These are phyloP conservation scores for Phytophthora pistaciae DNA, from an alignment of 352 stramenopile genomes.

Conservation along the genomic window DNA sequence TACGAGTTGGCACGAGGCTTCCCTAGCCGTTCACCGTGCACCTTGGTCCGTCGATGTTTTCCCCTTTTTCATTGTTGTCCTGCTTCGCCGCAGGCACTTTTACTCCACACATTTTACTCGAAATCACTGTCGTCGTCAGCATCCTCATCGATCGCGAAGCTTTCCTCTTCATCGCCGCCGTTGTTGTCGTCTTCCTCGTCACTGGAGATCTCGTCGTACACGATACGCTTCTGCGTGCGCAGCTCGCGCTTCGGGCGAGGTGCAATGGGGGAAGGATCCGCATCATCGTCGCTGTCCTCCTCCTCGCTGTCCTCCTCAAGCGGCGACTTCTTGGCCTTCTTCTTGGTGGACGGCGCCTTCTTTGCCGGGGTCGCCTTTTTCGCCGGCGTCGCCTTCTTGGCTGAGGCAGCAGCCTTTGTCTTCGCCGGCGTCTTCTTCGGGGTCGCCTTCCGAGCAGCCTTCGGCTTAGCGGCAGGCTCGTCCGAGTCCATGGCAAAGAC, in stretches of 20 bases:
- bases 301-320: constrained; percentile 39
- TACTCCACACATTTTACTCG: constrained; percentile 33
- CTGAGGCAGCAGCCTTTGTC: constrained; percentile 30
- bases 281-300: constrained; percentile 33
- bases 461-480: constrained; percentile 45
- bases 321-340: constrained; percentile 33
- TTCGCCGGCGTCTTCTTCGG: constrained; percentile 24
- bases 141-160: constrained; percentile 59
- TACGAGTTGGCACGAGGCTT: constrained; percentile 9
- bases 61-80: constrained; percentile 11
- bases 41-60: constrained; percentile 10
- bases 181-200: constrained; percentile 58
- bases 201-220: constrained; percentile 65
- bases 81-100: constrained; percentile 20
- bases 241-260: constrained; percentile 44
- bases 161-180: constrained; percentile 48
- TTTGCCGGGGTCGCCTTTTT: constrained; percentile 35
- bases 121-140: constrained; percentile 72
- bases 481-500: constrained; percentile 72
- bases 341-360: constrained; percentile 28
- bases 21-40: constrained; percentile 7
- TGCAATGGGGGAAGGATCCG: constrained; percentile 27
- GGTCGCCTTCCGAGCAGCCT: constrained; percentile 38
- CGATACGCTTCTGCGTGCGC: constrained; percentile 53
- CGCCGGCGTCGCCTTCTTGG: constrained; percentile 31